phyloP scores from a whole-genome alignment of 2,329 filamentous ascomycete species.

The Coniella vitis region DNA sequence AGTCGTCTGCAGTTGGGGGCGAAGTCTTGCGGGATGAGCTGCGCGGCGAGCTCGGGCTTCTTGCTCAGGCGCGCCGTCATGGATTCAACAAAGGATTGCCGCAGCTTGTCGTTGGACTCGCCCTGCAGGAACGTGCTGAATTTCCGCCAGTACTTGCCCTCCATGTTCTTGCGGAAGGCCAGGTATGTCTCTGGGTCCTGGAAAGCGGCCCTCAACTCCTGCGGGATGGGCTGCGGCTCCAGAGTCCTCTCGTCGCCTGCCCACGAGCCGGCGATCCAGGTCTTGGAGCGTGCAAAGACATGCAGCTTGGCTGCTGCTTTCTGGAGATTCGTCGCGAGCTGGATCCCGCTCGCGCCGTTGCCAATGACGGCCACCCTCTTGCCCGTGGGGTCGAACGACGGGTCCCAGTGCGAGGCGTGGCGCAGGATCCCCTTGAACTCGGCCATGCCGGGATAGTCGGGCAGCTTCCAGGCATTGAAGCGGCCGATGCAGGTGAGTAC shows the following conservation, averaged over 20 bases:
- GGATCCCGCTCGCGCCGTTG: conserved; percentile 57
- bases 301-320: conserved; percentile 44
- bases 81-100: conserved; percentile 40
- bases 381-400: conserved; percentile 37
- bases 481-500: conserved; percentile 57
- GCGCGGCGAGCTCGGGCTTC: conserved; percentile 48
- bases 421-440: conserved; percentile 49
- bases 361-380: conserved; percentile 54
- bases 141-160: conserved; percentile 55
- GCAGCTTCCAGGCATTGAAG: conserved; percentile 60
- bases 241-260: conserved; percentile 47
- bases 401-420: conserved; percentile 56
- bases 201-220: conserved; percentile 50
- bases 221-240: conserved; percentile 46
- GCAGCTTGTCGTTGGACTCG: conserved; percentile 37
- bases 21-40: conserved; percentile 51
- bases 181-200: conserved; percentile 55
- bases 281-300: conserved; percentile 58
- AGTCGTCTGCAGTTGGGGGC: conserved; percentile 57
- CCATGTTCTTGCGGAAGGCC: conserved; percentile 48
- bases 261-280: conserved; percentile 62
- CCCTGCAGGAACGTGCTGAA: conserved; percentile 49
- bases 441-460: conserved; percentile 51
- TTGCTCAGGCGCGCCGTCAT: conserved; percentile 48
- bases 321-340: conserved; percentile 48